These are phyloP conservation scores for Isabelozyma rhagii DNA, from an alignment of 805 yeast species.

Conservation along the genomic window DNA sequence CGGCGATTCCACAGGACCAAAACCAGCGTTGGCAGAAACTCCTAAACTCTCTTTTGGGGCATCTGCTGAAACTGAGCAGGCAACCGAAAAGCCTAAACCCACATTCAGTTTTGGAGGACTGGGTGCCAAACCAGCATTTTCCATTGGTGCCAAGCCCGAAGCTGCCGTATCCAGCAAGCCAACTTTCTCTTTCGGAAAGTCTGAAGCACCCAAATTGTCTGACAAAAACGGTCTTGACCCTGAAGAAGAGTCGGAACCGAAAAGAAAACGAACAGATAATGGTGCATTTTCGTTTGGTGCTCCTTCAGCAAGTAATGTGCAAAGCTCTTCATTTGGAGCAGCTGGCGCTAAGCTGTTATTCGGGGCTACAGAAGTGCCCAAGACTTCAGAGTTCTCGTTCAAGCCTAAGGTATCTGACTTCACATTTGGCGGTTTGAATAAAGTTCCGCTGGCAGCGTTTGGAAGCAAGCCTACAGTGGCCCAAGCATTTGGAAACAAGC, in stretches of 20 bases:
- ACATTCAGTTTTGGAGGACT: constrained; percentile 7
- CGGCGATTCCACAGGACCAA: neutral
- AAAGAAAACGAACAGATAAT: neutral
- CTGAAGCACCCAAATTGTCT: neutral
- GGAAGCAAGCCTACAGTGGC: neutral
- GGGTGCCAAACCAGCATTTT: constrained; percentile 1
- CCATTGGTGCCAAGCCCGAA: neutral
- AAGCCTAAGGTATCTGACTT: neutral
- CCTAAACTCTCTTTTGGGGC: constrained; percentile 14
- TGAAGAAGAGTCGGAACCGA: neutral
- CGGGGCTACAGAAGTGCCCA: neutral
- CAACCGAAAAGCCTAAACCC: neutral
- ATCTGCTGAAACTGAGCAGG: neutral
- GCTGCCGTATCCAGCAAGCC: neutral
- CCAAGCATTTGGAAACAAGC: neutral
- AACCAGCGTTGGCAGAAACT: constrained; percentile 4
- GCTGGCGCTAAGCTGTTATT: neutral
- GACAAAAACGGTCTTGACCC: neutral
- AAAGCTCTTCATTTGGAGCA: neutral
- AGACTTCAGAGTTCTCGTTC: constrained; percentile 5
- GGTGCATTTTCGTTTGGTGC: neutral
- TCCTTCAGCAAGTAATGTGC: neutral
- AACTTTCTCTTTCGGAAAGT: constrained; percentile 8
- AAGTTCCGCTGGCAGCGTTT: neutral
- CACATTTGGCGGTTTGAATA: neutral